Percentiles rank a stretch among this genome's conserved stretches.
phyloP scores from a whole-genome alignment of 345 rosid species.

The Bruguiera parviflora region DNA sequence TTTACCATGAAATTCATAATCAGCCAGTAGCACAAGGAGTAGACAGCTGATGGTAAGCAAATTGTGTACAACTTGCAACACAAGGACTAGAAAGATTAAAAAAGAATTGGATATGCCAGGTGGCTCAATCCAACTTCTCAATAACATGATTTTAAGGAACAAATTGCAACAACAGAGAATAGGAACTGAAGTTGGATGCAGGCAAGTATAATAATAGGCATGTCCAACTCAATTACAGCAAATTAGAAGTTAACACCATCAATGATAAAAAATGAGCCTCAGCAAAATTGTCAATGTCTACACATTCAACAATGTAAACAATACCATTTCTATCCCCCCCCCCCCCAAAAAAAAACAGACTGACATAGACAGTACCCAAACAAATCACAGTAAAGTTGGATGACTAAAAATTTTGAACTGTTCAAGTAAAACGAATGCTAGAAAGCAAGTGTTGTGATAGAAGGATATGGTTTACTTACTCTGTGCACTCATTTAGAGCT shows the following conservation, averaged over 20 bases:
- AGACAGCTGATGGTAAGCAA: neutral
- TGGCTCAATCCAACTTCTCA: too few relatives aligned
- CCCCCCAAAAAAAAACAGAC: too few relatives aligned
- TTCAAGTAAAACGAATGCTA: neutral
- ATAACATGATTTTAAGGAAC: neutral
- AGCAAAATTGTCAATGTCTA: neutral
- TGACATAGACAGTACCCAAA: too few relatives aligned
- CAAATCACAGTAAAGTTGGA: too few relatives aligned
- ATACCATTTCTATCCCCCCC: too few relatives aligned
- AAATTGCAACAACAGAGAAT: neutral
- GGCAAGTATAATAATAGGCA: neutral
- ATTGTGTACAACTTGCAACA: neutral
- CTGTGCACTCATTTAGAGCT: constrained; percentile 98
- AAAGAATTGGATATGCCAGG: too few relatives aligned
- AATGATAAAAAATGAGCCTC: constrained; percentile 1
- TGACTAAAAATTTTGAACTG: too few relatives aligned
- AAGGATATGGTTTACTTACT: constrained; percentile 50
- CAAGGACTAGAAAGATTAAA: neutral
- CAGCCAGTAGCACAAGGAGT: neutral
- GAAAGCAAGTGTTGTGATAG: neutral
- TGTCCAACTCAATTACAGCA: too few relatives aligned
- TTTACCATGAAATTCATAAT: neutral
- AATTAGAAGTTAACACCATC: too few relatives aligned
- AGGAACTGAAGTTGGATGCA: neutral
- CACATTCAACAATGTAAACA: neutral